Conservation (phyloP, 257 asterid species). For the Solanum chiquidenum region DNA sequence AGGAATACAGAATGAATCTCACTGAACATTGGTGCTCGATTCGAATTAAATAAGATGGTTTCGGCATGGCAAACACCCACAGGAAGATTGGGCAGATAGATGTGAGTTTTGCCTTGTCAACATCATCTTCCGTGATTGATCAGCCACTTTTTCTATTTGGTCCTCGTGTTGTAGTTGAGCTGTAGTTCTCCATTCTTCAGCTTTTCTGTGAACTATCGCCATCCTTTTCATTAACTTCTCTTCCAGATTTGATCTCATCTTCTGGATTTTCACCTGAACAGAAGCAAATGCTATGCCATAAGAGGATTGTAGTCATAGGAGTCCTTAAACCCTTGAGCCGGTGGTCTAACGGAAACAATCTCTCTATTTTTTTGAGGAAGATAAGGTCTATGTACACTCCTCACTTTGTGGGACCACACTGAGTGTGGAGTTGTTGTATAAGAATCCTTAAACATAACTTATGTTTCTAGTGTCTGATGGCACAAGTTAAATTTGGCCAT, state of each 20-base stretch:
- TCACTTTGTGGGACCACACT: background rate
- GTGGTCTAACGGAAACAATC: background rate
- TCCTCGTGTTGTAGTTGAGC: conserved; percentile 77
- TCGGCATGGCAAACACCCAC: conserved; percentile 85
- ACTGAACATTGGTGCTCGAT: background rate
- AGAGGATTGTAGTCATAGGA: background rate
- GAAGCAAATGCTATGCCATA: background rate
- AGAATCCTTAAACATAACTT: background rate
- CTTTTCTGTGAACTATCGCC: conserved; percentile 83
- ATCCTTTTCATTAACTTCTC: conserved; percentile 88
- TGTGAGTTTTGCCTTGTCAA: conserved; percentile 22
- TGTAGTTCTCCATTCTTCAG: conserved; percentile 77
- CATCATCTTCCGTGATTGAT: conserved; percentile 32
- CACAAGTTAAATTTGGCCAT: background rate
- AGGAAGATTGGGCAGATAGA: conserved; percentile 31
- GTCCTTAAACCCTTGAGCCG: background rate
- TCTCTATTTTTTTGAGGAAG: background rate
- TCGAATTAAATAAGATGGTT: conserved; percentile 18
- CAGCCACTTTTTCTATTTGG: conserved; percentile 47
- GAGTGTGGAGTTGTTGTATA: background rate
- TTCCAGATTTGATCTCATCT: conserved; percentile 80
- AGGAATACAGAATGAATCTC: background rate
- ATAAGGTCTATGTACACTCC: background rate
- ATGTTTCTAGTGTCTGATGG: background rate
- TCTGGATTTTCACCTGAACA: conserved; percentile 82